A percentile compares a stretch with the other conserved stretches of the same genome.
phyloP scores from a whole-genome alignment of 345 rosid genomes.

The Anastatica hierochuntica region DNA sequence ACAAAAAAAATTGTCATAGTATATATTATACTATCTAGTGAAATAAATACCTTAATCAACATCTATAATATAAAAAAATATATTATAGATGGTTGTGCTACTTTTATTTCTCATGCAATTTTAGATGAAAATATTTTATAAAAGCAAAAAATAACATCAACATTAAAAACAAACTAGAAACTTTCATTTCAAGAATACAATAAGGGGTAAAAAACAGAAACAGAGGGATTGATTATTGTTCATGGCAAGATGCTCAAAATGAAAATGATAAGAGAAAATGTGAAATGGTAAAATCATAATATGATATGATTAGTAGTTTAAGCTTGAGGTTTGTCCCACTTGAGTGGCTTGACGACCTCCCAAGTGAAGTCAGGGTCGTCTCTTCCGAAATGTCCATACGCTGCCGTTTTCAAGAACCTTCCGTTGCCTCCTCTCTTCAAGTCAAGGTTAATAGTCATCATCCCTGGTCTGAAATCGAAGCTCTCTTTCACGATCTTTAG shows the following conservation, averaged over 20 bases:
- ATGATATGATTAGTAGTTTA: background rate
- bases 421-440: slow-evolving; percentile 26
- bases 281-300: too few relatives aligned
- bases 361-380: slow-evolving; percentile 31
- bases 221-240: background rate
- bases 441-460: slow-evolving; percentile 25
- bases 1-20: too few relatives aligned
- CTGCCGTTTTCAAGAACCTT: slow-evolving; percentile 26
- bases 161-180: background rate
- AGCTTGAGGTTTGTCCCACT: slow-evolving; percentile 25
- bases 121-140: too few relatives aligned
- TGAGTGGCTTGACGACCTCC: slow-evolving; percentile 29
- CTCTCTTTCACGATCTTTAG: slow-evolving; percentile 24
- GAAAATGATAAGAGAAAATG: too few relatives aligned
- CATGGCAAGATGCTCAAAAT: background rate
- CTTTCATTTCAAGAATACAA: background rate
- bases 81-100: too few relatives aligned
- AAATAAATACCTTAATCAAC: too few relatives aligned
- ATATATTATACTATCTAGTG: too few relatives aligned
- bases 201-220: too few relatives aligned
- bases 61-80: too few relatives aligned
- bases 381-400: slow-evolving; percentile 27
- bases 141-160: background rate
- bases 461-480: slow-evolving; percentile 27
- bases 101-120: too few relatives aligned